Evolutionary conservation across 441 rosid genomes (phyloP), one percentile per base, ranked within the genome.

Genomic region (Manihot esculenta): DNA sequence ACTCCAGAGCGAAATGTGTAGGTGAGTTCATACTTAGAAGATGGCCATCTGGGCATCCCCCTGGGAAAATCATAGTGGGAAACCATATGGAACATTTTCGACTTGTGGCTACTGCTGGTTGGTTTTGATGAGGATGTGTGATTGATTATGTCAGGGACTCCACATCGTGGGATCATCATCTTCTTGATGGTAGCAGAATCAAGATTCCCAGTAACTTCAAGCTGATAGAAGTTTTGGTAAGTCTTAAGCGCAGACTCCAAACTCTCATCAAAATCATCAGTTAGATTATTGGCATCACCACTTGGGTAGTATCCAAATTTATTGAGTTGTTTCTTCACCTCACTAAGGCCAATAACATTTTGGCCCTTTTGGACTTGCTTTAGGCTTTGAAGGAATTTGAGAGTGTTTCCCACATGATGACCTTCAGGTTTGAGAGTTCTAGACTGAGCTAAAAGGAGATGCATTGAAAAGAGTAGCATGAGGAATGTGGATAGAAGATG

Each of bases 101-200:
- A 35, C 41, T 35, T 35, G 41, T 35, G 41, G 45, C 44, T 5
- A 3, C 17, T 41, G 26, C 49, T 45, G 38, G 63, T 50, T 7
- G 33, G 15, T 35, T 2, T 35, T 35, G 41, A 35, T 35, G 41
- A 35, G 41, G 4, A 35, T 6, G 41, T 35, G 60, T 33, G 50
- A 47, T 61, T 15, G 54, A 38, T 75, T 68, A 80, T 62, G 66
- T 82, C 82, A 0, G 84, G 64, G 7, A 78, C 57, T 3, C 80
- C 78, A 1, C 84, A 84, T 20, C 83, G 69, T 0, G 84, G 83
- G 6, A 30, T 54, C 62, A 15, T 66, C 81, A 84, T 77, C 12
- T 58, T 51, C 8, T 45, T 55, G 1, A 78, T 33, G 0, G 84
- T 82, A 7, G 35, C 33, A 3, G 72, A 49, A 33, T 78, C 77